Conservation (phyloP, 345 rosid species). For the Litchi chinensis region DNA sequence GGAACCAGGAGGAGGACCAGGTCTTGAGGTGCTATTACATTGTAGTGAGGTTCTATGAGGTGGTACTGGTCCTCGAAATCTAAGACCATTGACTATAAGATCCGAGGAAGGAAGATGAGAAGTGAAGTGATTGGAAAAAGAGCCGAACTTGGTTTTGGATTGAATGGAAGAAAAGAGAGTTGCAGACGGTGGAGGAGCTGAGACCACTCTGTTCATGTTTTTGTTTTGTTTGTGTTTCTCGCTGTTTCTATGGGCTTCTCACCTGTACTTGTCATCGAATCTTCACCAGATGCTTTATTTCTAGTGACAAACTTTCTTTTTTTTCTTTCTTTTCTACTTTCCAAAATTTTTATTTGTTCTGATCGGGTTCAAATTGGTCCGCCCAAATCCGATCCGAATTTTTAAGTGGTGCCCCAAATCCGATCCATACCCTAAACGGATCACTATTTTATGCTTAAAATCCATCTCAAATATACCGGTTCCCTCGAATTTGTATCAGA, state of each 20-base stretch:
- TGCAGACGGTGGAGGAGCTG: slow-evolving; percentile 12
- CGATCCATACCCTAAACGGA: too few relatives aligned
- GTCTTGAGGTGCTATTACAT: slow-evolving; percentile 37
- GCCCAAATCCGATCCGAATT: too few relatives aligned
- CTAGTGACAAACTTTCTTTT: too few relatives aligned
- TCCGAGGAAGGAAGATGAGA: slow-evolving; percentile 27
- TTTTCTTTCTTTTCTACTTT: too few relatives aligned
- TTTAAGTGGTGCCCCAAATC: too few relatives aligned
- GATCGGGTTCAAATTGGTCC: too few relatives aligned
- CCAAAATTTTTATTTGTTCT: too few relatives aligned
- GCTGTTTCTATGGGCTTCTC: background rate
- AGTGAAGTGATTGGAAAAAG: background rate
- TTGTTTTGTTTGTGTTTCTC: background rate
- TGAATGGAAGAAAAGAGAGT: slow-evolving; percentile 17
- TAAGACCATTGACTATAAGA: slow-evolving; percentile 28
- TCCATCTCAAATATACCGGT: too few relatives aligned
- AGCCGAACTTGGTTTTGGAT: slow-evolving; percentile 12
- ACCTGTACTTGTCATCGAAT: slow-evolving; percentile 4
- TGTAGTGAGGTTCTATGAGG: slow-evolving; percentile 26
- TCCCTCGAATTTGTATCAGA: too few relatives aligned
- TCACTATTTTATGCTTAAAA: too few relatives aligned
- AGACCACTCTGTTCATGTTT: slow-evolving; percentile 22
- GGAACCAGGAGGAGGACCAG: slow-evolving; percentile 36
- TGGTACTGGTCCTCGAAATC: slow-evolving; percentile 18
- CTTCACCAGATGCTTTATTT: background rate